Evolutionary conservation across 148 eudicot genomes (phyloP).

Genomic region (Heliamphora exappendiculata): DNA sequence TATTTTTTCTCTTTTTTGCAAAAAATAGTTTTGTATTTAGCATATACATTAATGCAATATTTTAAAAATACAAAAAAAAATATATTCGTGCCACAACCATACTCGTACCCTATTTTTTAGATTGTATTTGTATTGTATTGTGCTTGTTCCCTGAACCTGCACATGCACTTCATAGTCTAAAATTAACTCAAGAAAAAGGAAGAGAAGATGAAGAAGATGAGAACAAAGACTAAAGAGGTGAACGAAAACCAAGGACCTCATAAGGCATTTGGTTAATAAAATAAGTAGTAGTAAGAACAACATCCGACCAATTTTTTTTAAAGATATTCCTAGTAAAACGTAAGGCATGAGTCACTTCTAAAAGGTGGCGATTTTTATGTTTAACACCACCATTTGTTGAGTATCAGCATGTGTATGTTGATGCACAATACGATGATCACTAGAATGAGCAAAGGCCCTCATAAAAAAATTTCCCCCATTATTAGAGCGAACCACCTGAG

Average conservation of each 20-base stretch:
- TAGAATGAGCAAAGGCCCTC: background rate
- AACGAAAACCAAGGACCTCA: background rate
- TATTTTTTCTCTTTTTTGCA: too few relatives aligned
- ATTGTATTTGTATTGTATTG: too few relatives aligned
- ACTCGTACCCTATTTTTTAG: too few relatives aligned
- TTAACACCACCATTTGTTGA: background rate
- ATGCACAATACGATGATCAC: background rate
- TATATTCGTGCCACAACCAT: too few relatives aligned
- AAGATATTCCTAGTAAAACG: background rate
- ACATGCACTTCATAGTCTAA: too few relatives aligned
- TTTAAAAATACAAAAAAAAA: too few relatives aligned
- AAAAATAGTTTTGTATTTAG: too few relatives aligned
- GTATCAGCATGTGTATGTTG: too few relatives aligned
- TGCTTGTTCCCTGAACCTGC: too few relatives aligned
- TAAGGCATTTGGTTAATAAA: background rate
- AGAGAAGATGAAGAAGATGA: background rate
- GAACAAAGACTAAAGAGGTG: background rate
- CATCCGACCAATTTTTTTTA: background rate
- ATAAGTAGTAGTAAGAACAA: background rate
- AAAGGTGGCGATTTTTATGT: background rate
- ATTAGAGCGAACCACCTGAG: background rate
- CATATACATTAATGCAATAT: too few relatives aligned
- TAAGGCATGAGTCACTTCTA: background rate
- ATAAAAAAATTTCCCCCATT: background rate
- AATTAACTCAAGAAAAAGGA: background rate